phyloP scores from a whole-genome alignment of 2,329 filamentous ascomycete species.

The Microdochium paspali region DNA sequence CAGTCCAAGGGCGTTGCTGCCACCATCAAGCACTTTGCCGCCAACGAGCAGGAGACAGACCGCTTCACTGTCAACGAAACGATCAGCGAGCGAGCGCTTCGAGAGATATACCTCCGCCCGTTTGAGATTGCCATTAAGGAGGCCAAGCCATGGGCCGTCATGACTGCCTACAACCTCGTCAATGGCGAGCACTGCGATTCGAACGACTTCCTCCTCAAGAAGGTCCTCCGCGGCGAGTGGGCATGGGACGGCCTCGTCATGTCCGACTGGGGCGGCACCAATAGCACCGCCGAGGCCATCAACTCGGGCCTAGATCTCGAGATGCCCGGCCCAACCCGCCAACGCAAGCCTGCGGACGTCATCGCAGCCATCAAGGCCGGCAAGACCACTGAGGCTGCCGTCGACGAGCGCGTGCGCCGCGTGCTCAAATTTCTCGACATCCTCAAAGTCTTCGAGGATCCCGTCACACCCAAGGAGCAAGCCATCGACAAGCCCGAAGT shows the following conservation, averaged over 20 bases:
- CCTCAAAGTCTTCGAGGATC: conserved; percentile 10
- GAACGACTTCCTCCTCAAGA: conserved; percentile 25
- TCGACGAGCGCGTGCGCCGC: conserved; percentile 17
- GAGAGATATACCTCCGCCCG: conserved; percentile 31
- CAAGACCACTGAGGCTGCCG: conserved; percentile 8
- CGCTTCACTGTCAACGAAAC: conserved; percentile 19
- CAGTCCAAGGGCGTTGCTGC: conserved; percentile 31
- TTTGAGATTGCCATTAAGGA: conserved; percentile 34
- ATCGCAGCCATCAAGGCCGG: conserved; percentile 11
- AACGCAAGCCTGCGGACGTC: conserved; percentile 10
- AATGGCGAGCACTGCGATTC: conserved; percentile 34
- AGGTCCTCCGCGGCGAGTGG: conserved; percentile 32
- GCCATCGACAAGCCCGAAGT: conserved; percentile 21
- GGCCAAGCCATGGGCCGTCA: conserved; percentile 30
- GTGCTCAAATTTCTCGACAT: conserved; percentile 19
- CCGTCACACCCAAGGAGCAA: conserved; percentile 13
- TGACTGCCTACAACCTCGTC: conserved; percentile 37
- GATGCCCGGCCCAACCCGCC: conserved; percentile 17
- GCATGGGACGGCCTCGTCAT: conserved; percentile 33
- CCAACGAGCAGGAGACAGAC: conserved; percentile 27
- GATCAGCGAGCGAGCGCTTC: conserved; percentile 18
- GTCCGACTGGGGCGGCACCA: conserved; percentile 34
- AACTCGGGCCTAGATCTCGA: conserved; percentile 16
- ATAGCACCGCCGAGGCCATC: conserved; percentile 22
- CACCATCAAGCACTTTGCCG: conserved; percentile 36